A percentile compares a stretch with the other conserved stretches of the same genome.
Conservation (phyloP, 495 filamentous ascomycete genomes). For the Penicillium paxilli region DNA sequence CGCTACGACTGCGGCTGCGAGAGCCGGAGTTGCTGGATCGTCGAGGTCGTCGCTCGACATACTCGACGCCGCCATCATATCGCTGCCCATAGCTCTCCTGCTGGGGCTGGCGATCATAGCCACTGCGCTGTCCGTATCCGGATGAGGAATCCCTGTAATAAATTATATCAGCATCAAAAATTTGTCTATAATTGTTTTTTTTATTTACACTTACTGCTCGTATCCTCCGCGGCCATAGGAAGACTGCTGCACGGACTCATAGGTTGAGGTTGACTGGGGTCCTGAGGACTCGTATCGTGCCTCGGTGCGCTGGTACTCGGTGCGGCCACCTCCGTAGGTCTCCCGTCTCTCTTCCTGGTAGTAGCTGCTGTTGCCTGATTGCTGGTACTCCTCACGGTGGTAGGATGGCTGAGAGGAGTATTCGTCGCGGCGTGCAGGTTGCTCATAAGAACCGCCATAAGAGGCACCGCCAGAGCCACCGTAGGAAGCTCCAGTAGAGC, state of each 20-base stretch:
- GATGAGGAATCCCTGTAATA: conserved; percentile 14
- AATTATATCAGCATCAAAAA: conserved; percentile 7
- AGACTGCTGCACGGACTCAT: conserved; percentile 8
- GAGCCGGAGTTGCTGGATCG: conserved; percentile 11
- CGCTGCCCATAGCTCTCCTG: conserved; percentile 21
- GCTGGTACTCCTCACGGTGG: conserved; percentile 22
- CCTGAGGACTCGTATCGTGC: conserved; percentile 12
- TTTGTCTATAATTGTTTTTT: conserved; percentile 25
- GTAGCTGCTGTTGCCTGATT: conserved; percentile 9
- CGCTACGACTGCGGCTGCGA: conserved; percentile 15
- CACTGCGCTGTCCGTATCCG: conserved; percentile 19
- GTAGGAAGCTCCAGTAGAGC: background rate
- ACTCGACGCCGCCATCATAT: conserved; percentile 6
- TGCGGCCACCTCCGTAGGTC: conserved; percentile 10
- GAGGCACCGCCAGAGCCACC: background rate
- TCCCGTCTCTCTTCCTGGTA: conserved; percentile 21
- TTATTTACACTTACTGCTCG: conserved; percentile 18
- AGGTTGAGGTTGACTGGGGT: conserved; percentile 13
- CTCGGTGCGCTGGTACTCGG: conserved; percentile 20
- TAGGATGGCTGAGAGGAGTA: conserved; percentile 13
- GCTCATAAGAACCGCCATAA: conserved; percentile 1
- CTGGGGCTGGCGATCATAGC: conserved; percentile 15
- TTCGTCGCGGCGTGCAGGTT: conserved; percentile 5
- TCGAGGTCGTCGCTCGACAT: conserved; percentile 14
- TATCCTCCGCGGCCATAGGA: conserved; percentile 8